phyloP scores from a whole-genome alignment of 352 stramenopile genomes.

The Phytophthora ramorum region DNA sequence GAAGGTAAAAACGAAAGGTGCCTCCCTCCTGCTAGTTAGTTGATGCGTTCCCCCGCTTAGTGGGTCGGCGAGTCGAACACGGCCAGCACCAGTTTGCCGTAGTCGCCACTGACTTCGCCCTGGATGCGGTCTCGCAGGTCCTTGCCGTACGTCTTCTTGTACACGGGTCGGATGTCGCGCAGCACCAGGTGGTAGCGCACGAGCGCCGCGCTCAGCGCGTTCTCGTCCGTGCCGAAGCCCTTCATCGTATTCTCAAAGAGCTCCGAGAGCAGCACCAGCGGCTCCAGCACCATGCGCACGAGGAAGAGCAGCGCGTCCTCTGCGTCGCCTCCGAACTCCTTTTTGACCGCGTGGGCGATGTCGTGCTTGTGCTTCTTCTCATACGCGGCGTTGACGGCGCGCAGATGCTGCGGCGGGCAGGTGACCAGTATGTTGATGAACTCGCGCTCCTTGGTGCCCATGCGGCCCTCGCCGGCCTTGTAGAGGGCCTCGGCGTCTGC shows the following conservation, averaged over 20 bases:
- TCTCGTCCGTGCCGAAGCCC: conserved; percentile 77
- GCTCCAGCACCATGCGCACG: conserved; percentile 67
- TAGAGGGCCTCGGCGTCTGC: conserved; percentile 68
- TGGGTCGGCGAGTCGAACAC: conserved; percentile 53
- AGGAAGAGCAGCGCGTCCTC: conserved; percentile 67
- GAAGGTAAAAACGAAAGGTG: neutral
- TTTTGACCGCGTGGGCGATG: conserved; percentile 67
- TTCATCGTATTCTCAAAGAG: conserved; percentile 82
- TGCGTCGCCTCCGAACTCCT: conserved; percentile 68
- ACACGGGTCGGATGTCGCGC: conserved; percentile 72
- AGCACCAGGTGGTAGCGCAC: conserved; percentile 86
- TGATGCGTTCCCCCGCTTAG: conserved; percentile 1
- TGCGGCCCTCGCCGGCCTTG: conserved; percentile 69
- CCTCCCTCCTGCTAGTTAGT: no score
- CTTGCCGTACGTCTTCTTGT: conserved; percentile 82
- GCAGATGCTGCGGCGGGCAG: conserved; percentile 62
- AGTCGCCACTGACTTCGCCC: conserved; percentile 81
- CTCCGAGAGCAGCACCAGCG: conserved; percentile 64
- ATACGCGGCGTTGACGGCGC: conserved; percentile 64
- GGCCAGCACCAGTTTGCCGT: conserved; percentile 67
- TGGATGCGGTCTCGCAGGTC: conserved; percentile 85
- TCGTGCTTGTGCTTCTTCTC: conserved; percentile 71
- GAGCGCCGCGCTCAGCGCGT: conserved; percentile 58
- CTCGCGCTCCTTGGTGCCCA: conserved; percentile 71
- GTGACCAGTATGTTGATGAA: conserved; percentile 69